Base-by-base conservation (phyloP, 2,329 filamentous ascomycete species). In the Exophiala oligosperma region DNA sequence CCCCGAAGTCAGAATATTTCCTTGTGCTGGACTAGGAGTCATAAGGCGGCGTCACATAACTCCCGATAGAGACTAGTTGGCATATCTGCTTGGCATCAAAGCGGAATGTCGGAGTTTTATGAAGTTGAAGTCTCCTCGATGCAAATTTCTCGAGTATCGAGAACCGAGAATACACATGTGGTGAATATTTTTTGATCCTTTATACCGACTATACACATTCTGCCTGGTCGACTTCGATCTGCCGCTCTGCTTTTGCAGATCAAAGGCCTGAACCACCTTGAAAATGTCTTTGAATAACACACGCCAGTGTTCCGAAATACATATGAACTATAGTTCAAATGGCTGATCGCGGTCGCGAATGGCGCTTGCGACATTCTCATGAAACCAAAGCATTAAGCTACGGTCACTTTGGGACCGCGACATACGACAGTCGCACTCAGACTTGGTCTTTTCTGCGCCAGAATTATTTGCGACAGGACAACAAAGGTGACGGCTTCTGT, bases 341-440 rank as follows among this genome's bases (percentile, higher is more conserved):
- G 63, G 59, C 63, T 64, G 54, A 65, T 40, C 43, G 35, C 38
- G 47, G 57, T 49, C 61, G 57, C 12, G 38, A 14, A 38, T 35
- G 49, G 54, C 58, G 58, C 37, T 48, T 41, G 49, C 46, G 49
- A 44, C 55, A 63, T 53, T 43, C 56, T n/a, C 64, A 65, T 47
- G 62, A 64, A 54, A 55, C 63, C 4, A 63, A 52, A 35, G 51
- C 51, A 5, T 37, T 65, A n/a, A 61, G 43, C 21, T 65, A 64
- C 52, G 64, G 64, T 43, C 61, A 64, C 49, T 56, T 64, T 37
- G 64, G 64, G 7, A 65, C 59, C 23, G 58, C 61, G 8, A 59
- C 48, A 21, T 66, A 65, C 35, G 54, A 65, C 54, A 53, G 54
- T 9, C 28, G 41, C 23, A 50, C 28, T 21, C 52, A 63, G 28